Conservation (phyloP, 495 filamentous ascomycete species). For the Umbilicaria muhlenbergii region DNA sequence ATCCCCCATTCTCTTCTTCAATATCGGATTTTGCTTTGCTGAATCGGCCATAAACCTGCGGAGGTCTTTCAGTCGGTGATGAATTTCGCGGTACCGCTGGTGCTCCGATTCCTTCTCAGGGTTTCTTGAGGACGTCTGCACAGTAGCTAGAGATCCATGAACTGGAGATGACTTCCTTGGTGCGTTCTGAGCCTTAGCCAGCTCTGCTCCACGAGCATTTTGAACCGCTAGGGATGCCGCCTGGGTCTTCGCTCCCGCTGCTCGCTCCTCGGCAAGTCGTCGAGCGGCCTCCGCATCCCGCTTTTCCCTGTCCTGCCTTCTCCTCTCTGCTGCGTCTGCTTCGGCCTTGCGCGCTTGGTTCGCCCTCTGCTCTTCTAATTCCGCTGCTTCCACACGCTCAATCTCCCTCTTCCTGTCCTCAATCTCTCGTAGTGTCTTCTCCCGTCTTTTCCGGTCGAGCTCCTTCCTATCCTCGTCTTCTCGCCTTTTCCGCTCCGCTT, state of each 20-base stretch:
- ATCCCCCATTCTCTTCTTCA: slow-evolving; percentile 57
- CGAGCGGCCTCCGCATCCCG: slow-evolving; percentile 15
- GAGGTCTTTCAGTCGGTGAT: slow-evolving; percentile 56
- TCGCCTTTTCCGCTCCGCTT: slow-evolving; percentile 5
- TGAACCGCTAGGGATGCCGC: slow-evolving; percentile 8
- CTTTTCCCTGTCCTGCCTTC: slow-evolving; percentile 14
- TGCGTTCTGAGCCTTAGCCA: slow-evolving; percentile 16
- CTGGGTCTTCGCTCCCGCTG: slow-evolving; percentile 23
- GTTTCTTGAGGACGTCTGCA: slow-evolving; percentile 3
- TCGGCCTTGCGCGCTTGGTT: slow-evolving; percentile 19
- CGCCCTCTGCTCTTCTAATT: slow-evolving; percentile 17
- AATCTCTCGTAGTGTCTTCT: slow-evolving; percentile 25
- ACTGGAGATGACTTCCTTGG: slow-evolving; percentile 11
- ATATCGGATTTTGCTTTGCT: slow-evolving; percentile 30
- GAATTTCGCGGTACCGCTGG: slow-evolving; percentile 50
- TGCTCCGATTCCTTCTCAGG: slow-evolving; percentile 29
- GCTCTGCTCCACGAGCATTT: slow-evolving; percentile 7
- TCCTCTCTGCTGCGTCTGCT: slow-evolving; percentile 19
- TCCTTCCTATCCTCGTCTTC: slow-evolving; percentile 38
- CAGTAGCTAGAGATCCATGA: slow-evolving; percentile 2
- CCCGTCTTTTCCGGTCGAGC: slow-evolving; percentile 21
- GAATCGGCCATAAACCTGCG: slow-evolving; percentile 36
- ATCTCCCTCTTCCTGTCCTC: slow-evolving; percentile 10
- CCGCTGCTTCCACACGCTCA: slow-evolving; percentile 17
- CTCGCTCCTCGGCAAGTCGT: slow-evolving; percentile 20